Conservation (phyloP, 805 yeast species). For the Isabelozyma rhagii region DNA sequence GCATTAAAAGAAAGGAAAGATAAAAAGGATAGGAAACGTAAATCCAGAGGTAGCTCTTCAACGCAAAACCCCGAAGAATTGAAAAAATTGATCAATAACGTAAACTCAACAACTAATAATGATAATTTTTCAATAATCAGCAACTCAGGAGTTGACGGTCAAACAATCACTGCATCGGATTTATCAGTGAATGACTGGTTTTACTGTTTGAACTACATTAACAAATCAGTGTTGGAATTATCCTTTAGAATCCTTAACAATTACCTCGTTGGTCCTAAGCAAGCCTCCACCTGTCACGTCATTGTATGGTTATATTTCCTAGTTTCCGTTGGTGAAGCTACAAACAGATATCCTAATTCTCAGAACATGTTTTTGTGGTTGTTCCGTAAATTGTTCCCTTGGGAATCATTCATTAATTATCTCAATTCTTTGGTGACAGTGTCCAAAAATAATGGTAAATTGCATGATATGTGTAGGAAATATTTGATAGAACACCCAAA, state of each 20-base stretch:
- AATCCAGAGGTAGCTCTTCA: constrained; percentile 22
- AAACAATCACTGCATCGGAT: constrained; percentile 31
- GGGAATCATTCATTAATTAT: constrained; percentile 63
- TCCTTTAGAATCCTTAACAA: constrained; percentile 66
- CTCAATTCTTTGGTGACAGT: constrained; percentile 53
- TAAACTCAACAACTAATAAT: constrained; percentile 5
- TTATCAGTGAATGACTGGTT: constrained; percentile 50
- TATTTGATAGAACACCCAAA: constrained; percentile 24
- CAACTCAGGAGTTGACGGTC: constrained; percentile 25
- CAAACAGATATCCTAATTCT: constrained; percentile 43
- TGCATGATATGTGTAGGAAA: constrained; percentile 19
- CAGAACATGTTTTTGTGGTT: constrained; percentile 48
- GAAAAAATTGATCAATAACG: background rate
- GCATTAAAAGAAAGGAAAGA: constrained; percentile 70
- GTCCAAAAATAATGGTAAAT: constrained; percentile 19
- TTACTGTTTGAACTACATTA: constrained; percentile 50
- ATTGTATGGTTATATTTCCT: constrained; percentile 77
- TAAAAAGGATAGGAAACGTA: constrained; percentile 63
- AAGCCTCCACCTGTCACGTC: constrained; percentile 68
- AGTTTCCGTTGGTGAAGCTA: constrained; percentile 58
- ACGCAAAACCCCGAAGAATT: constrained; percentile 8
- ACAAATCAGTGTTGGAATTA: constrained; percentile 63
- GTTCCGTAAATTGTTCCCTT: constrained; percentile 59
- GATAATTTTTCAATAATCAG: constrained; percentile 7
- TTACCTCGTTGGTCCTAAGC: constrained; percentile 67